Evolutionary conservation across 148 eudicot species (phyloP), one percentile per base, ranked within the genome.

Genomic region (Arbutus unedo): DNA sequence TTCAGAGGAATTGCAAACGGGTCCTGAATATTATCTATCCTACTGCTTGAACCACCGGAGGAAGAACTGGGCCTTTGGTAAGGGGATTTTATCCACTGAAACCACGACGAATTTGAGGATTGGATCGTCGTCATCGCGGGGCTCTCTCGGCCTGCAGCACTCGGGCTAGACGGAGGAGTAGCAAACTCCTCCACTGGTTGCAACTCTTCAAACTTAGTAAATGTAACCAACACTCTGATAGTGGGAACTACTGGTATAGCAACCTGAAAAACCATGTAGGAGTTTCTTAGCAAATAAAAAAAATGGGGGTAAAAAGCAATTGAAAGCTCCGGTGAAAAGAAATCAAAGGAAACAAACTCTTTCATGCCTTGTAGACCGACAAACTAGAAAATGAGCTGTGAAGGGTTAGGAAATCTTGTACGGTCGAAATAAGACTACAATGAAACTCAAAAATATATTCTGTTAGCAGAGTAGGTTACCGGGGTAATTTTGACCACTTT

Each of bases 211-310:
- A 95, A 93, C 84, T 95, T 95, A 1, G 98, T 90, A 81, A 95
- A 95, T 6, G 98, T 93, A 45, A 95, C 96, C 55, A 95, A 54
- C 44, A 95, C 98, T 80, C 97, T 81, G 64, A 95, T 90, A 0
- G 98, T 93, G 31, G 98, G 98, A 43, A 95, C 91, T 68, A 95
- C 92, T 4, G 98, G 98, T 79, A 95, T 93, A 45, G 98, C 97
- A 80, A 95, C 94, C 98, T 95, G 90, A 44, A 83, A 70, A 74
- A 18, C 15, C 47, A 62, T 73, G 4, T 7, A 16, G 23, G 18
- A 38, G 51, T 68, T 16, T 16, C 70, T 79, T 49, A 79, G 74
- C 21, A 73, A 47, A 79, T 9, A 9, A 49, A n/a, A 44, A 49
- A n/a, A 76, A 5, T 5, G 31, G 31, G 66, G 41, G 7, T 74